Base-by-base conservation (phyloP, 2,329 filamentous ascomycete species). In the Ceratocystis cacaofunesta region DNA sequence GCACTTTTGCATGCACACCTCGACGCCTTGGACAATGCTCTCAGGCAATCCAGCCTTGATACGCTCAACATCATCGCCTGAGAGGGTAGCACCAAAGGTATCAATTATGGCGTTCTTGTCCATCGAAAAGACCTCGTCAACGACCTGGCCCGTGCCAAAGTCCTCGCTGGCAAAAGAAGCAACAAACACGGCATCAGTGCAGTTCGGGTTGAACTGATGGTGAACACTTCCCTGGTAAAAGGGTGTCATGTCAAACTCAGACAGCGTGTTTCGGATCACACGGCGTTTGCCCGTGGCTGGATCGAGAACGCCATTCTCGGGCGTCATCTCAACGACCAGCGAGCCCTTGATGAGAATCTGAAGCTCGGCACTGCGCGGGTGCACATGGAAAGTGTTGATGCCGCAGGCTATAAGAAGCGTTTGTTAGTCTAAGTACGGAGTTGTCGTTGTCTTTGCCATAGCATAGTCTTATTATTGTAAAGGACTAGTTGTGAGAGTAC, bases 311-410 rank as follows among this genome's bases (percentile, higher is more conserved):
- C 78, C 78, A 72, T 81, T 81, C 73, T 82, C 81, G 19, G 79
- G 75, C 1, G 80, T 73, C 76, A 82, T 81, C 69, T 80, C 78
- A 55, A 79, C 78, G 65, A 79, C 74, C 68, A 83, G 72, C 25
- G 72, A 74, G 64, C 81, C 81, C 50, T 77, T 69, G 58, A 78
- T 76, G 69, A 82, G 76, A 71, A 82, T 74, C 68, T 80, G 78
- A 63, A 83, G 77, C 74, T 83, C 80, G 41, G 78, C 76, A 41
- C 78, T 77, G 52, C 81, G 79, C 61, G 79, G 79, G 72, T 83
- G 81, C 2, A 80, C 75, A 74, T 83, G 81, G 19, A 80, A 79
- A 6, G 79, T 82, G 75, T 82, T 82, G 73, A 84, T 80, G 66
- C 79, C 81, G 70, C 81, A 84, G 44, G 76, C 74, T 71, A 67